Evolutionary conservation across 139 green algal species (phyloP), one percentile per base, ranked within the genome.

Genomic region (Chlorella sp.): DNA sequence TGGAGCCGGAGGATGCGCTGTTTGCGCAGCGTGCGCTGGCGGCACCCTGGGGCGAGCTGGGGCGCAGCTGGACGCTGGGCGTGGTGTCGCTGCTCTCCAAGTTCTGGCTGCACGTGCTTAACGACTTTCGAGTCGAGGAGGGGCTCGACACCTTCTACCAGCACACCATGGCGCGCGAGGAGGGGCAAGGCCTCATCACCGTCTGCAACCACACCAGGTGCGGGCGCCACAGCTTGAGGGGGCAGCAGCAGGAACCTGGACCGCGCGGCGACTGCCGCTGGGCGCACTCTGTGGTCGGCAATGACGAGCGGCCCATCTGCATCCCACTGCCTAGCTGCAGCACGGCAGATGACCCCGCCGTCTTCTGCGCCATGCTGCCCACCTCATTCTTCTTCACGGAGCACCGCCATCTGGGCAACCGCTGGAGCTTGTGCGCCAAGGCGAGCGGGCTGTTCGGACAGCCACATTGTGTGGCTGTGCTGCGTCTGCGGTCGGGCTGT

Each of bases 341-440:
- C 89, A 97, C 96, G 18, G 86, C 96, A 51, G 95, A 98, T 84
- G 96, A 98, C 78, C 96, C 96, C 9, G 89, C 91, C 25, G 63
- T 98, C 38, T 81, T 96, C 25, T 91, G 82, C 85, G 87, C 91
- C 7, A 81, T 98, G 62, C 87, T 95, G 34, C 96, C 96, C 1
- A 92, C 87, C 88, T 81, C 63, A 0, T 96, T 92, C 84, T 97
- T 98, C 74, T 92, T 89, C 81, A 88, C 83, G 13, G 95, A 98
- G 44, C 88, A 92, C 75, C 41, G 57, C 41, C 92, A 96, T 69
- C 4, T 85, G 4, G 56, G 88, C 41, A 93, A 88, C 26, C 91
- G 96, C 1, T 98, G 95, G 96, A 91, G 92, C 2, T 87, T 98
- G 30, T 98, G 96, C 79, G 96, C 96, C 17, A 57, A 78, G 51